These are phyloP conservation scores for Asterella californica DNA, from an alignment of 225 moss, liverwort and hornwort species.

Conservation along the genomic window DNA sequence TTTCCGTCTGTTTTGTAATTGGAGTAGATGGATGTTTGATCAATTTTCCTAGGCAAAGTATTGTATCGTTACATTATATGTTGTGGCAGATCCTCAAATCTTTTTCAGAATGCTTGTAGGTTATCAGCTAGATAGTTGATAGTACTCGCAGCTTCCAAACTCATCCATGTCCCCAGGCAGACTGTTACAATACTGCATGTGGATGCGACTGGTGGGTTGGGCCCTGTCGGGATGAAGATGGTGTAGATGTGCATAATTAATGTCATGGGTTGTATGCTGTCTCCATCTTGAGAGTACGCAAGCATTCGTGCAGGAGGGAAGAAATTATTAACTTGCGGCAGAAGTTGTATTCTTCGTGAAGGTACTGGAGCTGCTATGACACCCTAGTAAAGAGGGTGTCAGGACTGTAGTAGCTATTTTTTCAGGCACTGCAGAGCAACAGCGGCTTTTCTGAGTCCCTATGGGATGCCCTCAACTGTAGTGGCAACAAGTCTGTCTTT, in stretches of 20 bases:
- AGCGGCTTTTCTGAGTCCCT: conserved; percentile 35
- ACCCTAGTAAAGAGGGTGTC: conserved; percentile 36
- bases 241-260: conserved; percentile 55
- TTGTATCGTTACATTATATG: conserved; percentile 32
- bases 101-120: conserved; percentile 42
- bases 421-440: conserved; percentile 42
- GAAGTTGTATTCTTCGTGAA: conserved; percentile 41
- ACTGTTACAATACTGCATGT: conserved; percentile 27
- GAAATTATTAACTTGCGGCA: conserved; percentile 37
- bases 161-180: conserved; percentile 25
- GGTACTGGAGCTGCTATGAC: conserved; percentile 32
- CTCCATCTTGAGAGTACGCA: conserved; percentile 36
- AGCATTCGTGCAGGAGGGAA: conserved; percentile 42
- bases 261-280: conserved; percentile 41
- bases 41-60: conserved; percentile 38
- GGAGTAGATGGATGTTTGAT: conserved; percentile 30
- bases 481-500: conserved; percentile 39
- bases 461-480: conserved; percentile 40
- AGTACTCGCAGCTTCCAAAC: conserved; percentile 28
- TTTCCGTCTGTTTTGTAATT: conserved; percentile 12
- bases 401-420: conserved; percentile 48
- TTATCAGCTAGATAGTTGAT: conserved; percentile 31
- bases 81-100: conserved; percentile 40
- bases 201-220: conserved; percentile 31
- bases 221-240: conserved; percentile 37